These are phyloP conservation scores for Saitoella complicata DNA, from an alignment of 805 yeast species.

Conservation along the genomic window DNA sequence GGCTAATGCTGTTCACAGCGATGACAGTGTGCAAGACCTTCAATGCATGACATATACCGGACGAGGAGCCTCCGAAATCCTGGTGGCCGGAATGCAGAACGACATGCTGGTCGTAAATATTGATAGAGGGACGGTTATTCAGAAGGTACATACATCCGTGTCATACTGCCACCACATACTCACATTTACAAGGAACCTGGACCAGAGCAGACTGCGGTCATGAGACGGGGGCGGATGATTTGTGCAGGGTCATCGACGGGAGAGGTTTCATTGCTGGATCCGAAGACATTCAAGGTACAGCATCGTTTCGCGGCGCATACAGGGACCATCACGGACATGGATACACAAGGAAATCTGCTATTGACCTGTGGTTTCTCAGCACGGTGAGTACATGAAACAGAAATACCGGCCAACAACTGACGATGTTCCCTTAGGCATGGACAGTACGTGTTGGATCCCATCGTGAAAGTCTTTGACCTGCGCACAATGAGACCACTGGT, in stretches of 20 bases:
- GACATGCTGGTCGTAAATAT: slow-evolving; percentile 21
- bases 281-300: slow-evolving; percentile 19
- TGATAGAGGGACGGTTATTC: slow-evolving; percentile 22
- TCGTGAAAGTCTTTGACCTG: slow-evolving; percentile 68
- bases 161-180: slow-evolving; percentile 4
- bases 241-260: slow-evolving; percentile 23
- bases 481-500: slow-evolving; percentile 53
- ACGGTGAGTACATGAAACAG: slow-evolving; percentile 12
- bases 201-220: slow-evolving; percentile 14
- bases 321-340: slow-evolving; percentile 25
- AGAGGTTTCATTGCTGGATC: slow-evolving; percentile 22
- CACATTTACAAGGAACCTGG: slow-evolving; percentile 1
- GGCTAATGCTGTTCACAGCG: slow-evolving; percentile 9
- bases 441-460: slow-evolving; percentile 49
- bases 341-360: slow-evolving; percentile 25
- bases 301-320: slow-evolving; percentile 21
- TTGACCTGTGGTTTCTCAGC: slow-evolving; percentile 68
- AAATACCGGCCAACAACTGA: background rate
- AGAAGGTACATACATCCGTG: slow-evolving; percentile 10
- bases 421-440: slow-evolving; percentile 30
- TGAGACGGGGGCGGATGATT: slow-evolving; percentile 19
- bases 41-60: slow-evolving; percentile 16
- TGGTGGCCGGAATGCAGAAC: slow-evolving; percentile 19
- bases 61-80: slow-evolving; percentile 20
- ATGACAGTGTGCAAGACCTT: slow-evolving; percentile 16